phyloP scores from a whole-genome alignment of 345 rosid species.

The Citrus medica region DNA sequence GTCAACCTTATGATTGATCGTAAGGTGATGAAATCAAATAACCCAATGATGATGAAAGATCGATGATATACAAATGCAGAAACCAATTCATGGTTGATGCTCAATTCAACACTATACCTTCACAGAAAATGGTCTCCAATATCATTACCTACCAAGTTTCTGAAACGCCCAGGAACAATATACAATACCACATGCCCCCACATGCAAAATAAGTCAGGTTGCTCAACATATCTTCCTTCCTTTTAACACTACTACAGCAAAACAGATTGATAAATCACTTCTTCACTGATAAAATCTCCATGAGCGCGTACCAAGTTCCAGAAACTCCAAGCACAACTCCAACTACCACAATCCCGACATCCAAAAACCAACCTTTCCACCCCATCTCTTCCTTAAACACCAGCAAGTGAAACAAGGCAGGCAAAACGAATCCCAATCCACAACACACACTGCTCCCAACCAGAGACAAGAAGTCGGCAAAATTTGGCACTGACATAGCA shows the following conservation, averaged over 20 bases:
- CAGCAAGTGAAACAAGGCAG: constrained; percentile 71
- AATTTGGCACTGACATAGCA: constrained; percentile 78
- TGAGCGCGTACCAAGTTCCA: constrained; percentile 71
- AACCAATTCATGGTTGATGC: background rate
- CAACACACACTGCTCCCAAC: constrained; percentile 92
- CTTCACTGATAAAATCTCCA: constrained; percentile 54
- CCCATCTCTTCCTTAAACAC: constrained; percentile 79
- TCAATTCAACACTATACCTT: background rate
- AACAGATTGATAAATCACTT: background rate
- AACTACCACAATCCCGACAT: constrained; percentile 43
- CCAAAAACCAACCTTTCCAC: constrained; percentile 55
- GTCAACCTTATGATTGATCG: background rate
- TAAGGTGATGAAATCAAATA: background rate
- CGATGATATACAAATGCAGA: background rate
- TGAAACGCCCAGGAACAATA: constrained; percentile 44
- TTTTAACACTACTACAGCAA: background rate
- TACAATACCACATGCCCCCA: constrained; percentile 46
- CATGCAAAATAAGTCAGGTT: constrained; percentile 17
- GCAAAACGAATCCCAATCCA: constrained; percentile 74
- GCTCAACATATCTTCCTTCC: background rate
- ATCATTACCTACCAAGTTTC: constrained; percentile 63
- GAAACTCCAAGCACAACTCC: constrained; percentile 63
- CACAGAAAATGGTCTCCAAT: constrained; percentile 40
- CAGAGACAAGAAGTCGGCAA: constrained; percentile 79
- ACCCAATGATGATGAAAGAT: background rate